These are phyloP conservation scores for Phytophthora lateralis DNA, from an alignment of 352 stramenopile species.

Conservation along the genomic window DNA sequence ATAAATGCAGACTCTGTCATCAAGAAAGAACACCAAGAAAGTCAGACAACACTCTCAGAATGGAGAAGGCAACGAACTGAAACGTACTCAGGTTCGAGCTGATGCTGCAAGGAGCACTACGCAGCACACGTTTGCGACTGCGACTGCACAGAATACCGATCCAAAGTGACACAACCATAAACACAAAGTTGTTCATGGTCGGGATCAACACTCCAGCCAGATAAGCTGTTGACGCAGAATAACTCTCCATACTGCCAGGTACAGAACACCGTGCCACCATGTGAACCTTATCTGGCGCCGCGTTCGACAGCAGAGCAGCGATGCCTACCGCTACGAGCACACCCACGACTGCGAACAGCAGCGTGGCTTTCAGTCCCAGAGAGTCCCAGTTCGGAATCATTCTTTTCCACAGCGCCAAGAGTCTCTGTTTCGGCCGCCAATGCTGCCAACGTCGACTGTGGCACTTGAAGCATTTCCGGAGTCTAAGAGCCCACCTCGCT, in stretches of 20 bases:
- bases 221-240: slow-evolving; percentile 45
- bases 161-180: slow-evolving; percentile 71
- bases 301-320: slow-evolving; percentile 40
- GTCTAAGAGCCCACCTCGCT: slow-evolving; percentile 22
- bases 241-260: slow-evolving; percentile 27
- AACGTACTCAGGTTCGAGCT: slow-evolving; percentile 79
- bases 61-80: neutral
- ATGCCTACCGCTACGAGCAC: slow-evolving; percentile 50
- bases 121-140: slow-evolving; percentile 74
- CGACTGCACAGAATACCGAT: slow-evolving; percentile 77
- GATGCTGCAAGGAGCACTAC: slow-evolving; percentile 60
- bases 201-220: slow-evolving; percentile 62
- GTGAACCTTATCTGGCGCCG: slow-evolving; percentile 30
- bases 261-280: slow-evolving; percentile 56
- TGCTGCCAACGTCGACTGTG: slow-evolving; percentile 19
- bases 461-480: slow-evolving; percentile 33
- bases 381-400: slow-evolving; percentile 79
- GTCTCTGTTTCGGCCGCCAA: slow-evolving; percentile 30
- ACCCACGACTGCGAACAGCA: slow-evolving; percentile 55
- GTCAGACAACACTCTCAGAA: neutral
- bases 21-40: slow-evolving; percentile 3
- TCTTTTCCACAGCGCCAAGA: slow-evolving; percentile 55
- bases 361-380: slow-evolving; percentile 61
- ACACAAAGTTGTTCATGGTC: slow-evolving; percentile 68
- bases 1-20: slow-evolving; percentile 79